Conservation (phyloP, 306 rosid genomes). For the Medicago ruthenica region DNA sequence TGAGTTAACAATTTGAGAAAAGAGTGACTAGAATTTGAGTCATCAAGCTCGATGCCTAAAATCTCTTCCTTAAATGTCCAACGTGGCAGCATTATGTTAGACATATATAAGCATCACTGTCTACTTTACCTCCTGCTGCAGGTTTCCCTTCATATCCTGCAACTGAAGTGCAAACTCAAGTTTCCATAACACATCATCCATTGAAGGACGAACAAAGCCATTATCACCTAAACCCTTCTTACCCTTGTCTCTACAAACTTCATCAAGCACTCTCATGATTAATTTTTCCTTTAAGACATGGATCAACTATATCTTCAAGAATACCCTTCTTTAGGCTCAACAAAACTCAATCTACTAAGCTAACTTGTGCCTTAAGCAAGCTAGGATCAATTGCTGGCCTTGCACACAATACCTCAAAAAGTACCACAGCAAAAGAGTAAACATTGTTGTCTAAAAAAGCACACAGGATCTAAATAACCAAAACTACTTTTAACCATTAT, state of each 20-base stretch:
- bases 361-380: constrained; percentile 2
- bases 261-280: not conserved
- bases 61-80: not conserved
- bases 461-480: not conserved
- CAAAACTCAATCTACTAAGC: not conserved
- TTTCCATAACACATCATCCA: not conserved
- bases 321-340: not conserved
- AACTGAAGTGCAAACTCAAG: not conserved
- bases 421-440: not conserved
- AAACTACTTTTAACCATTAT: not conserved
- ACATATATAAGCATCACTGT: not conserved
- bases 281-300: not conserved
- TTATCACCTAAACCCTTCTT: not conserved
- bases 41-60: not conserved
- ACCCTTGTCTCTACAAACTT: not conserved
- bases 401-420: not conserved
- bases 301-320: not conserved
- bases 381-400: not conserved
- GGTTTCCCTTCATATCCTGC: not conserved
- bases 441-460: not conserved
- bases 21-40: not conserved
- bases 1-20: no score
- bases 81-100: not conserved
- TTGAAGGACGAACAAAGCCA: not conserved
- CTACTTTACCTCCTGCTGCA: not conserved